Base-by-base conservation (phyloP, 805 yeast species). In the Kluyveromyces lactis region DNA sequence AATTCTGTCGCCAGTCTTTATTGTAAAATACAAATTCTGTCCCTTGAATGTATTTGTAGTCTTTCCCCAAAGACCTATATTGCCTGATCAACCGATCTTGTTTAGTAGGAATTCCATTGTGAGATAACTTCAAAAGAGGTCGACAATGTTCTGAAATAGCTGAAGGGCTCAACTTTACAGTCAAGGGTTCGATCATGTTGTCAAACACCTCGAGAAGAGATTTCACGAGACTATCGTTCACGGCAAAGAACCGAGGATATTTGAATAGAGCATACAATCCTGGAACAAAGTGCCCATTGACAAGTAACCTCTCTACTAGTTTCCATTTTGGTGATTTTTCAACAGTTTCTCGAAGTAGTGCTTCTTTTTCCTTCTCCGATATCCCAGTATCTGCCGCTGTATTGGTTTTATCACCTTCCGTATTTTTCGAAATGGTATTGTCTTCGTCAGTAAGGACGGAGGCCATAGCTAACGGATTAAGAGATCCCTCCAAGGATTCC, bases 391-490 rank as follows among this genome's bases (percentile, higher is more conserved):
- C 26, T 13, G 27, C 32, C 10, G 24, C 19, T 5, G 34, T 29
- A 30, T 26, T 33, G 7, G 36, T 34, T 15, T 24, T 36, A 24
- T 33, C 33, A 4, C 33, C 45, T 15, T 35, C 42, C 10, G 32
- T 3, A 12, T 40, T 42, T 4, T 62, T 66, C 6, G 69, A 76
- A 12, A 6, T 5, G 16, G 30, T 6, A 18, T 75, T 82, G 15
- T 75, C 84, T 26, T 81, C 90, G 28, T 75, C 78, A 3, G 71
- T 67, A 28, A 89, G 65, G 0, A 95, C 95, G 8, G 92, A 92
- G 4, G 96, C 95, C 49, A 87, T 56, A 0, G 97, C 92, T 36
- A 89, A 63, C 0, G 95, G 95, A 45, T 81, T 84, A 0, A 85
- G 81, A 18, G 75, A 71, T 0, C 89, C 81, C 44, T 68, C 66